Evolutionary conservation across 441 rosid species (phyloP), one percentile per base, ranked within the genome.

Genomic region (Adansonia grandidieri): DNA sequence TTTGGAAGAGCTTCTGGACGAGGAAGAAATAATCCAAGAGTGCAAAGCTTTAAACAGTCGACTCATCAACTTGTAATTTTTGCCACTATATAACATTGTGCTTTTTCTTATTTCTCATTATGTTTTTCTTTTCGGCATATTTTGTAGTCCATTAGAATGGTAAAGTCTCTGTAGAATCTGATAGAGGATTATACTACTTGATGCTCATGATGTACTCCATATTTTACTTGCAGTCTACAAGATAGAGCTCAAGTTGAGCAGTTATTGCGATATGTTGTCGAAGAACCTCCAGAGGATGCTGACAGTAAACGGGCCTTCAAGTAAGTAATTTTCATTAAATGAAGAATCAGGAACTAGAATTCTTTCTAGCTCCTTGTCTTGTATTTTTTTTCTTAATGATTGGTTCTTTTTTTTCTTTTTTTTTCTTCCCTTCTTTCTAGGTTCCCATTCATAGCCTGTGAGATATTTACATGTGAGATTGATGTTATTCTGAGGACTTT

Each of bases 11-110:
- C 97, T 96, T 84, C 85, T 96, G 62, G 97, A 96, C 56, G 98
- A 96, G 88, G 99, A 96, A 87, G 99, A 96, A 80, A 89, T 93
- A 83, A 94, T 96, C 79, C 99, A 96, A 87, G 99, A 96, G 83
- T 96, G 99, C 97, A 96, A 93, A 87, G 96, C 94, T 47, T 81
- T 94, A 71, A 96, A 94, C 80, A 89, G 89, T 65, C 96, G 99
- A 45, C 98, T 96, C 68, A 91, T 96, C 68, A 88, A 91, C 82
- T 96, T 96, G 99, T 93, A 92, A 80, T 80, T 65, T 45, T 53
- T 53, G n/a, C 47, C 24, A 20, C 9, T 17, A 32, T 9, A 28
- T 17, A 22, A 2, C 5, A 0, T 51, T 72, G 44, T 20, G 40
- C 47, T 20, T 62, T 20, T 22, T 45, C 73, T 66, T 66, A 4